Percentiles rank a stretch among this genome's conserved stretches.
Conservation (phyloP, 495 filamentous ascomycete species). For the Penicillium taxi region DNA sequence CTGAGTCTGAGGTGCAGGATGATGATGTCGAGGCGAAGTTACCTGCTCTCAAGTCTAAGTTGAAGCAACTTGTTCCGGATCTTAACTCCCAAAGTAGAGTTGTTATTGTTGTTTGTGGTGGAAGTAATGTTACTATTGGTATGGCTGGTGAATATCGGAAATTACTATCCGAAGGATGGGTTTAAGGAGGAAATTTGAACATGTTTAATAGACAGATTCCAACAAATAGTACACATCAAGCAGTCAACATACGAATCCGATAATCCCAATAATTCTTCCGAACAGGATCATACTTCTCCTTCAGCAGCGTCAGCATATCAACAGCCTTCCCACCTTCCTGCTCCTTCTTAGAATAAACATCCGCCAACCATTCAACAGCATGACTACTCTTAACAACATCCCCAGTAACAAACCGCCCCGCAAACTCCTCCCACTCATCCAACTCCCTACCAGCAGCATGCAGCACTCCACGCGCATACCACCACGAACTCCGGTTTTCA, state of each 20-base stretch:
- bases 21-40: slow-evolving; percentile 7
- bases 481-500: slow-evolving; percentile 92
- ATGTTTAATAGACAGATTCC: too few relatives aligned
- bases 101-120: slow-evolving; percentile 83
- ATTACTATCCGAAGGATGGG: slow-evolving; percentile 37
- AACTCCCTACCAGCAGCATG: slow-evolving; percentile 53
- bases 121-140: slow-evolving; percentile 63
- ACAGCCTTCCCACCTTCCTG: slow-evolving; percentile 35
- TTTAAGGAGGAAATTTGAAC: too few relatives aligned
- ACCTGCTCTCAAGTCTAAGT: slow-evolving; percentile 35
- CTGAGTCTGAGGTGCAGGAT: slow-evolving; percentile 15
- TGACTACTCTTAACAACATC: slow-evolving; percentile 60
- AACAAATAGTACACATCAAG: too few relatives aligned
- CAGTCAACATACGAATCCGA: too few relatives aligned
- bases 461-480: slow-evolving; percentile 73
- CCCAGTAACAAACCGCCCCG: slow-evolving; percentile 51
- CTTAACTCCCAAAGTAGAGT: slow-evolving; percentile 56
- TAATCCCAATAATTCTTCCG: slow-evolving; percentile 90
- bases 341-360: slow-evolving; percentile 60
- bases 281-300: slow-evolving; percentile 83
- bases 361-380: slow-evolving; percentile 84
- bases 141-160: slow-evolving; percentile 56
- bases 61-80: slow-evolving; percentile 52
- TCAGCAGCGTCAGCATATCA: slow-evolving; percentile 61
- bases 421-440: slow-evolving; percentile 55